These are phyloP conservation scores for Diplogelasinospora grovesii DNA, from an alignment of 495 filamentous ascomycete species.

Conservation along the genomic window DNA sequence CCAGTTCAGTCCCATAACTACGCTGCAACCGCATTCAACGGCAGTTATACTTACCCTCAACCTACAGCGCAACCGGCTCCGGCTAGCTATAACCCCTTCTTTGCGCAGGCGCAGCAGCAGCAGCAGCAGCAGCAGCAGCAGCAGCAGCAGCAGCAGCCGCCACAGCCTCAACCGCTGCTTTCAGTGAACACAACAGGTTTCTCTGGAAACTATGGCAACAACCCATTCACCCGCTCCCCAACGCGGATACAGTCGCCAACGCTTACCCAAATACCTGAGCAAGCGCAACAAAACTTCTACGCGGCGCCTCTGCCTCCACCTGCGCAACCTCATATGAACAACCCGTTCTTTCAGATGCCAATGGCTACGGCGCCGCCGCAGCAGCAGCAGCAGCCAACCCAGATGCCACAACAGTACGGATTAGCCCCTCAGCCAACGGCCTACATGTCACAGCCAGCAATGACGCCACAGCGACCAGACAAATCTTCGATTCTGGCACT, in stretches of 20 bases:
- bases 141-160: constrained; percentile 23
- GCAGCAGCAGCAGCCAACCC: constrained; percentile 30
- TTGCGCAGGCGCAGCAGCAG: constrained; percentile 36
- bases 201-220: constrained; percentile 26
- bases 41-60: constrained; percentile 42
- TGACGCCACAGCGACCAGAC: constrained; percentile 42
- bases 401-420: constrained; percentile 23
- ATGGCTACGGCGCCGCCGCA: constrained; percentile 25
- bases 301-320: constrained; percentile 28
- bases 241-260: constrained; percentile 39
- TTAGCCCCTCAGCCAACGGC: constrained; percentile 15
- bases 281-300: constrained; percentile 44
- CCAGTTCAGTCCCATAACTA: constrained; percentile 53
- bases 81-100: constrained; percentile 60
- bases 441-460: constrained; percentile 21
- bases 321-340: constrained; percentile 34
- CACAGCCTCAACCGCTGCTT: constrained; percentile 20
- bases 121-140: constrained; percentile 20
- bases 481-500: constrained; percentile 84
- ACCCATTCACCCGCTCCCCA: constrained; percentile 42
- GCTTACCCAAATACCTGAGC: constrained; percentile 44
- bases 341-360: constrained; percentile 51
- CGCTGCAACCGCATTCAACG: constrained; percentile 34
- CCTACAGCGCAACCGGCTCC: constrained; percentile 27
- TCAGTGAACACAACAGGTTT: constrained; percentile 34